phyloP scores from a whole-genome alignment of 345 rosid genomes.

The Gossypium mustelinum region DNA sequence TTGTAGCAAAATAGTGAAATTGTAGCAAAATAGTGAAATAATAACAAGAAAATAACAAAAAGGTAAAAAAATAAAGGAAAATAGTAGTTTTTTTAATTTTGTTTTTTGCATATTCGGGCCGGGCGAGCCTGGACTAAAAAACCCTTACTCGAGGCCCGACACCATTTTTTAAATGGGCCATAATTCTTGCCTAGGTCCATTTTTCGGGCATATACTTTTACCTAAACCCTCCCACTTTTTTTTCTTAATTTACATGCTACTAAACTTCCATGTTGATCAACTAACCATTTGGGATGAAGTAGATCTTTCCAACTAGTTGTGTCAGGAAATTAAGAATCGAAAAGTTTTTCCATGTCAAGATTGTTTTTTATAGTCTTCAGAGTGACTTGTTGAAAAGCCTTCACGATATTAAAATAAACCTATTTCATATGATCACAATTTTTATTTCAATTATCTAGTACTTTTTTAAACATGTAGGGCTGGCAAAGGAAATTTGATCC shows the following conservation, averaged over 20 bases:
- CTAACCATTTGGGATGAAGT: neutral
- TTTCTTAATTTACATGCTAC: neutral
- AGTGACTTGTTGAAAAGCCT: neutral
- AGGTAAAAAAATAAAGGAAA: too few relatives aligned
- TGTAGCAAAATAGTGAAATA: too few relatives aligned
- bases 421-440: neutral
- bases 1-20: too few relatives aligned
- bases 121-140: too few relatives aligned
- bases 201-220: too few relatives aligned
- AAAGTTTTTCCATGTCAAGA: neutral
- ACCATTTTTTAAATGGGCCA: too few relatives aligned
- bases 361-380: neutral
- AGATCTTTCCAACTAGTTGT: neutral
- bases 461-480: conserved; percentile 41
- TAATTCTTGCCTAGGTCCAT: too few relatives aligned
- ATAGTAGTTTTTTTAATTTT: too few relatives aligned
- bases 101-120: too few relatives aligned
- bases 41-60: too few relatives aligned
- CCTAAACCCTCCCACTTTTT: too few relatives aligned
- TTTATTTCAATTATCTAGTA: neutral
- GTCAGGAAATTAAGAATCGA: neutral
- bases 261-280: neutral
- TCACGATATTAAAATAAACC: neutral
- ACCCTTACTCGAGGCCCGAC: too few relatives aligned
- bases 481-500: conserved; percentile 99